Evolutionary conservation across 2,329 filamentous ascomycete genomes (phyloP), one percentile per base, ranked within the genome.

Genomic region (Graphiopsis chlorocephala): DNA sequence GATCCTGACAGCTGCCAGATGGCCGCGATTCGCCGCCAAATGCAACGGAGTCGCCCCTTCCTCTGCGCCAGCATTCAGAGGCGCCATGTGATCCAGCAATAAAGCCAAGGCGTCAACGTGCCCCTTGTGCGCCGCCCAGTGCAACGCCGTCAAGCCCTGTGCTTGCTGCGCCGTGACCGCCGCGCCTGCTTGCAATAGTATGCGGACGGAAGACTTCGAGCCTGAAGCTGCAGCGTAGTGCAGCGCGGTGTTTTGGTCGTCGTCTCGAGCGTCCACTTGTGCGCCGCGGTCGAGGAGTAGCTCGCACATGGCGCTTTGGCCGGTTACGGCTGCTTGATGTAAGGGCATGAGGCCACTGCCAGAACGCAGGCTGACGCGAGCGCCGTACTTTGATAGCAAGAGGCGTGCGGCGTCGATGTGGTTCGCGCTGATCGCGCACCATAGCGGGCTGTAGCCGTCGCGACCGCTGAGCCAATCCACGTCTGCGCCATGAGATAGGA

Each of bases 111-210:
- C 71, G 35, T 72, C 70, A 25, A 65, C 65, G 61, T 74, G 69
- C 17, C 68, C 70, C 57, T 74, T 73, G 60, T 73, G 71, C 3
- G 69, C 66, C 11, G 72, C 70, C 72, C 72, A 73, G 59, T 73
- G 72, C 28, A 71, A 62, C 20, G 72, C 63, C 4, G 68, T 71
- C 57, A 74, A 57, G 5, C 72, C 70, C 48, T 71, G 68, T 31
- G 50, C 63, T 42, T 74, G 69, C 28, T 55, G 62, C 20, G 64
- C 67, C 26, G 68, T 67, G 15, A 73, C 63, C 45, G 66, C 64
- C 12, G 72, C 73, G 7, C 70, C 68, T 7, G 55, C 62, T 23
- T 65, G 61, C 7, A 74, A 63, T 2, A 74, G 61, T 6, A 71
- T 64, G 23, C 66, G 64, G 12, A 72, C 70, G 1, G 68, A 68